phyloP scores from a whole-genome alignment of 2,329 filamentous ascomycete species.

The Alternaria sp. region DNA sequence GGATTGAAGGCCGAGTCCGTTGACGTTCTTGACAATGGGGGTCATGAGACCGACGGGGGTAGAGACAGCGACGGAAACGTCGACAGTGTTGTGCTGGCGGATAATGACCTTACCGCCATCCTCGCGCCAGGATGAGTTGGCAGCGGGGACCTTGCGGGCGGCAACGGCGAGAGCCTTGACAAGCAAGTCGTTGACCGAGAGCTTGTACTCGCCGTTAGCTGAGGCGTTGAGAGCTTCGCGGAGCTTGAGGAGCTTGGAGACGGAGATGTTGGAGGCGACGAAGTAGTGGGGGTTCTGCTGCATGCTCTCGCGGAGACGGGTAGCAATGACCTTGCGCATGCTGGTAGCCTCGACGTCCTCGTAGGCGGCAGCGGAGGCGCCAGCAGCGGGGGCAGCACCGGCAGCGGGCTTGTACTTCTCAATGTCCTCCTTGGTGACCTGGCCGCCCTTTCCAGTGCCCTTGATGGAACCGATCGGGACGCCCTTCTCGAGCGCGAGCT shows the following conservation, averaged over 20 bases:
- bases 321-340: constrained; percentile 99
- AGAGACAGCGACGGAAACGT: constrained; percentile 94
- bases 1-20: constrained; percentile 81
- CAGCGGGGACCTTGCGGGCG: constrained; percentile 89
- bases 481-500: constrained; percentile 83
- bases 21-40: constrained; percentile 90
- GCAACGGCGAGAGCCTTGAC: constrained; percentile 94
- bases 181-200: constrained; percentile 99
- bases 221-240: constrained; percentile 90
- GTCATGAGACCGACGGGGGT: constrained; percentile 96
- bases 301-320: constrained; percentile 85
- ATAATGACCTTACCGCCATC: constrained; percentile 79
- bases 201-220: constrained; percentile 93
- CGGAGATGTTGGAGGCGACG: constrained; percentile 88
- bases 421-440: constrained; percentile 90
- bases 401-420: constrained; percentile 77
- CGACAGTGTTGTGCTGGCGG: constrained; percentile 90
- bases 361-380: constrained; percentile 68
- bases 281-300: constrained; percentile 98
- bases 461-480: constrained; percentile 79
- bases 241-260: constrained; percentile 94
- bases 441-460: constrained; percentile 83
- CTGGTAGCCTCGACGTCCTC: constrained; percentile 83
- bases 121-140: constrained; percentile 91
- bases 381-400: constrained; percentile 54